Base-by-base conservation (phyloP, 371 early-diverging fungal genomes). In the Apophysomyces ossiformis region DNA sequence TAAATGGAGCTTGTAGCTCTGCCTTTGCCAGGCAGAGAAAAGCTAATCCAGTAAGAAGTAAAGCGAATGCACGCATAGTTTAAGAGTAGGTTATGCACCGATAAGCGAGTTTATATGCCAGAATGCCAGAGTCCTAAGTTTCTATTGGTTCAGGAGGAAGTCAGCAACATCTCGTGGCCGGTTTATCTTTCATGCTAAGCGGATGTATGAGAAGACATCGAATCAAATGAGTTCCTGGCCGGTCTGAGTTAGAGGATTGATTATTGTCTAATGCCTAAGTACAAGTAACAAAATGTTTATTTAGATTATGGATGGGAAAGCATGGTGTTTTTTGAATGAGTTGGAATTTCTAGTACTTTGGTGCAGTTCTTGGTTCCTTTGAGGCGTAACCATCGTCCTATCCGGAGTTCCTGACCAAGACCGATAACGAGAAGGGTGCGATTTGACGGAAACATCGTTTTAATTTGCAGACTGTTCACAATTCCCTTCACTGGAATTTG, bases 381-480 rank as follows among this genome's bases (percentile, higher is more conserved):
- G 66, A 88, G 67, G 67, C 86, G 78, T 74, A 89, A 73, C 99
- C 99, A 98, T 54, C 99, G 88, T n/a, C 99, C 99, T 50, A 90
- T 63, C 64, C 89, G 84, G 65, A 92, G 92, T 73, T 98, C 97
- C 74, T 95, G 93, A 15, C 96, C 96, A 35, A 92, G 78, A 11
- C 90, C 96, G 0, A 87, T 88, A 2, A 89, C 86, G n/a, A 96
- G 63, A n/a, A 82, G 58, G 6, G 86, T 83, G 43, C 76, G 84
- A 50, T 81, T 85, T 37, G 78, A 76, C 35, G 85, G 75, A 35
- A 73, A 78, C 41, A 78, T 68, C 3, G 82, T 77, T 59, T 84
- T 81, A 60, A 86, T 66, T 58, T 88, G 84, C 37, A 84, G 72
- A 21, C 82, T 83, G 57, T 87, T 83, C 37, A 85, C 74, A 12